Conservation (phyloP, 495 filamentous ascomycete genomes). For the Oleoguttula mirabilis region DNA sequence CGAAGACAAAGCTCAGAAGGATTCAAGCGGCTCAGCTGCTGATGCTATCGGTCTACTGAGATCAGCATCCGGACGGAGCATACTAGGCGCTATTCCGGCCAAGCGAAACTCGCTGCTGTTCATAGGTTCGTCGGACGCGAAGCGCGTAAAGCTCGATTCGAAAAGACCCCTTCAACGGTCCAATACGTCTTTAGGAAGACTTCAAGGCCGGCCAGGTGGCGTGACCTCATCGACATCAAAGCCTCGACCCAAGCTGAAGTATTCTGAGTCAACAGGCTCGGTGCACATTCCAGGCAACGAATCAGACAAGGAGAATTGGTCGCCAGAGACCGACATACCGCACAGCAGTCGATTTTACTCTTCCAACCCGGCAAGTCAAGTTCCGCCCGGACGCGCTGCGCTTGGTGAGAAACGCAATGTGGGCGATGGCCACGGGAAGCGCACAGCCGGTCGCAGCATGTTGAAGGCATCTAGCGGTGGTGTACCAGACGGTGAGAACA, state of each 20-base stretch:
- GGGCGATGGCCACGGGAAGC: background rate
- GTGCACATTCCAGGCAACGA: slow-evolving; percentile 46
- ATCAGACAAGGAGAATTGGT: slow-evolving; percentile 93
- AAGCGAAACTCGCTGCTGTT: slow-evolving; percentile 43
- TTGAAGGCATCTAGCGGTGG: background rate
- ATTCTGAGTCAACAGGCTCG: background rate
- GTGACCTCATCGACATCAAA: background rate
- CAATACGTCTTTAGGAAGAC: slow-evolving; percentile 26
- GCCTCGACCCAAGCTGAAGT: slow-evolving; percentile 1
- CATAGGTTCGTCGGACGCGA: background rate
- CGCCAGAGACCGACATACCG: slow-evolving; percentile 29
- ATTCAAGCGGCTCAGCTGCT: slow-evolving; percentile 57
- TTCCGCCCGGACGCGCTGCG: background rate
- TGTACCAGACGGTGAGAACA: slow-evolving; percentile 10
- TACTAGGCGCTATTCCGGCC: slow-evolving; percentile 38
- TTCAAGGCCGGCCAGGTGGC: background rate
- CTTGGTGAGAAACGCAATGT: slow-evolving; percentile 1
- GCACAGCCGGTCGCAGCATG: background rate
- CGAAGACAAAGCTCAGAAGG: slow-evolving; percentile 57
- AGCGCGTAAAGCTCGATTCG: slow-evolving; percentile 3
- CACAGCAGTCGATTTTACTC: background rate
- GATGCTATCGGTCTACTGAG: slow-evolving; percentile 59
- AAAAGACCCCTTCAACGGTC: slow-evolving; percentile 33
- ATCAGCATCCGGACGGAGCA: slow-evolving; percentile 42
- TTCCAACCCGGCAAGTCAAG: background rate